These are phyloP conservation scores for Aspergillus ellipticus DNA, from an alignment of 495 filamentous ascomycete genomes.

Conservation along the genomic window DNA sequence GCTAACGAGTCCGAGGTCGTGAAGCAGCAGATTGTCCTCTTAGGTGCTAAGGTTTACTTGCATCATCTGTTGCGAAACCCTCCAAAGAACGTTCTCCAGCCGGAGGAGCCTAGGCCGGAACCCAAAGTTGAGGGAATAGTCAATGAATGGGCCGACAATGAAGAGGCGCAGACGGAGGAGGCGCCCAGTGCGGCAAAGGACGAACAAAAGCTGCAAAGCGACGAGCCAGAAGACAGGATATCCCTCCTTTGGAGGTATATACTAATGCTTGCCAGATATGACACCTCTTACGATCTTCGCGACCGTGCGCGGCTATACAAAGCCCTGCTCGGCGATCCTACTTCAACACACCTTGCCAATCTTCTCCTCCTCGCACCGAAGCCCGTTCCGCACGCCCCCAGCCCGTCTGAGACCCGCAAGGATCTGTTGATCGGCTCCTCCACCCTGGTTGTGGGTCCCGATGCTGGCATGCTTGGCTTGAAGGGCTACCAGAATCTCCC, in stretches of 20 bases:
- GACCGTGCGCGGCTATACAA: constrained; percentile 87
- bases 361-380: constrained; percentile 91
- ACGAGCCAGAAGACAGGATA: constrained; percentile 52
- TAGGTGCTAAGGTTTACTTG: constrained; percentile 92
- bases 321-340: constrained; percentile 69
- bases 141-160: constrained; percentile 42
- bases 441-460: constrained; percentile 76
- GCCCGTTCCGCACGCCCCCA: constrained; percentile 81
- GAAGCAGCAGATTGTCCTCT: constrained; percentile 84
- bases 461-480: constrained; percentile 64
- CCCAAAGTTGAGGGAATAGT: constrained; percentile 18
- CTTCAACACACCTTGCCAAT: constrained; percentile 77
- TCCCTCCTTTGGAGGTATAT: constrained; percentile 79
- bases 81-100: constrained; percentile 22
- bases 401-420: constrained; percentile 74
- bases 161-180: constrained; percentile 31
- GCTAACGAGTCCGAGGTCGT: constrained; percentile 76
- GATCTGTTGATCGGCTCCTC: constrained; percentile 76
- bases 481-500: constrained; percentile 75
- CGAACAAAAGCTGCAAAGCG: constrained; percentile 14
- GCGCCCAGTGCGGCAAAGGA: no score
- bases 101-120: constrained; percentile 17
- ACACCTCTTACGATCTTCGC: constrained; percentile 90
- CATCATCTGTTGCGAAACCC: constrained; percentile 69
- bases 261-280: constrained; percentile 81